Base-by-base conservation (phyloP, 257 asterid species). In the Solanum sparsipilum region DNA sequence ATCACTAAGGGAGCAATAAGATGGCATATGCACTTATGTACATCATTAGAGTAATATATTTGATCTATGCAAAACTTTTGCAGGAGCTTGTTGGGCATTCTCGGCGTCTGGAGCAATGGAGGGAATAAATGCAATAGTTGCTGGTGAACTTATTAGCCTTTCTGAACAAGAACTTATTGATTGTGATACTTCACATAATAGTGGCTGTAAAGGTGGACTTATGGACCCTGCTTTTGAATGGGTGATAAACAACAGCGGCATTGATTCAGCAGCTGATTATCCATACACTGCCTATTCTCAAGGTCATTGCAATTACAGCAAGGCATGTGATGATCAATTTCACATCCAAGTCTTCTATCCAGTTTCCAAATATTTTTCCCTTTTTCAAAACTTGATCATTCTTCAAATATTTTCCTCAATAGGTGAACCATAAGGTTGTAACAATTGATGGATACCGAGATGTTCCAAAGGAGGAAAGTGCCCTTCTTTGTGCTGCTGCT, bases 61-160 rank as follows among this genome's bases (percentile, higher is more conserved):
- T 79, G 16, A 44, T 79, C 25, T 36, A 9, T 29, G 7, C 44
- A 32, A 12, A 65, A 29, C 41, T 60, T 84, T 10, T 67, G 72
- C 34, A 91, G 92, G 92, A 87, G 86, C 91, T 86, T 87, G 92
- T 46, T 91, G 91, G 93, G 91, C 92, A 39, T 91, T 91, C 84
- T 91, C 93, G 5, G 76, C 93, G 7, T 81, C 86, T 27, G 92
- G 91, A 65, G 89, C 90, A 34, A 70, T 90, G 27, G 90, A 91
- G 83, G 93, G 90, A 67, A 36, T 86, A 87, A 90, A 76, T 73
- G 90, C 90, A 38, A n/a, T 91, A 65, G 86, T 38, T 58, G 12
- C 73, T 2, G 89, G 92, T 82, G 92, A 90, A 25, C 91, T 91
- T 5, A 76, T 88, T 86, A 90, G 91, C 87, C 87, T 90, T 18